Evolutionary conservation across 1,139 yeast species (phyloP).

Genomic region (Debaryomyces singareniensis): DNA sequence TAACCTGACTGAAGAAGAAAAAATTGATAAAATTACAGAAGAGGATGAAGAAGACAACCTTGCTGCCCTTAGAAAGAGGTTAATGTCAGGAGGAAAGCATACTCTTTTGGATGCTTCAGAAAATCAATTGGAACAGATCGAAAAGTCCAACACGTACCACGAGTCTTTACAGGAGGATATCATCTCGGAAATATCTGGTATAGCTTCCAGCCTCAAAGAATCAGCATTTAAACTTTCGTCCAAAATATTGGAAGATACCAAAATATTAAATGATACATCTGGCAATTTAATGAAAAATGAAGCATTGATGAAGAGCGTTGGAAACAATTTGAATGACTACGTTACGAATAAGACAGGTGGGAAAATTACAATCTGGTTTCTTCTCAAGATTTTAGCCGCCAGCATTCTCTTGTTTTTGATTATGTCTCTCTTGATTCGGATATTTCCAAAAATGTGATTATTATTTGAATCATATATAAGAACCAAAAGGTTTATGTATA

Average conservation of each 20-base stretch:
- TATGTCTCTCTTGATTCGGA: slow-evolving; percentile 20
- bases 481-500: slow-evolving; percentile 18
- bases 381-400: slow-evolving; percentile 22
- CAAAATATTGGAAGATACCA: slow-evolving; percentile 31
- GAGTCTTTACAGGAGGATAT: slow-evolving; percentile 40
- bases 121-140: slow-evolving; percentile 3
- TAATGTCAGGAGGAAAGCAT: slow-evolving; percentile 19
- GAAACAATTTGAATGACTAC: slow-evolving; percentile 32
- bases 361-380: slow-evolving; percentile 29
- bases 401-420: slow-evolving; percentile 20
- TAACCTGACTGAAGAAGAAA: slow-evolving; percentile 1
- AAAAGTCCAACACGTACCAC: slow-evolving; percentile 21
- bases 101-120: slow-evolving; percentile 5
- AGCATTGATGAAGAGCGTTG: slow-evolving; percentile 30
- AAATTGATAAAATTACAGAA: slow-evolving; percentile 2
- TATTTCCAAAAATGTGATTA: slow-evolving; percentile 21
- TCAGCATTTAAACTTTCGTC: slow-evolving; percentile 31
- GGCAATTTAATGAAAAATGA: slow-evolving; percentile 33
- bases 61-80: slow-evolving; percentile 18
- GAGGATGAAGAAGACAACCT: slow-evolving; percentile 14
- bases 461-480: neutral
- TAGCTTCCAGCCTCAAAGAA: slow-evolving; percentile 30
- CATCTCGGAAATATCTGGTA: slow-evolving; percentile 28
- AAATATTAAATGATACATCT: slow-evolving; percentile 28
- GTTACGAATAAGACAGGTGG: slow-evolving; percentile 33